Base-by-base conservation (phyloP, 345 rosid genomes). In the Aquilaria malaccensis region DNA sequence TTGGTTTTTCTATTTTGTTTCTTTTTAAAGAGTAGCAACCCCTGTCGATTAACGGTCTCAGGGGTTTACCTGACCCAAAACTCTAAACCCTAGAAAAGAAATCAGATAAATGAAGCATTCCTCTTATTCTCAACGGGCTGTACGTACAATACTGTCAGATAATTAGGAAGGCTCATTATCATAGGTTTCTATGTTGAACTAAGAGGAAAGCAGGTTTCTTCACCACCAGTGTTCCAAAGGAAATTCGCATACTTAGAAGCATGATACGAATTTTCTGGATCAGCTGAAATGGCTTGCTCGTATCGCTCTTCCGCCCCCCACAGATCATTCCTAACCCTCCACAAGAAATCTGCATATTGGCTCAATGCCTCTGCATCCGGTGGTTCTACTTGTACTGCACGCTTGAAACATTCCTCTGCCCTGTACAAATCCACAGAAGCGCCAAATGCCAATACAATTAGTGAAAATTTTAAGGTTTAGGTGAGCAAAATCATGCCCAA, bases 271-370 rank as follows among this genome's bases (percentile, higher is more conserved):
- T 68, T 86, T 9, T 71, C 60, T 0, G 88, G 85, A 2, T 81
- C 95, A 9, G 72, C 81, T 1, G 75, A 73, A 46, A 86, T 58
- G 32, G 98, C 95, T 70, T 83, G 80, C 59, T 70, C 77, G 62
- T 83, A 86, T 64, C 61, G 72, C 68, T 88, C 95, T 65, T 91
- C 98, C 4, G 98, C 98, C 32, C 70, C 81, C 90, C 85, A 80
- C 3, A 68, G 70, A 45, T 92, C 91, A 9, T 80, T 76, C 82
- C 83, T 76, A 57, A 72, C 86, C 68, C 56, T 62, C 95, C 93
- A 89, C 60, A 82, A 61, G 74, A 89, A 92, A 63, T 71, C 82
- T 0, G 93, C 98, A 52, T 87, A 89, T 46, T 66, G 77, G 60
- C 76, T 77, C 52, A 79, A 71, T 1, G 84, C 77, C 67, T 83